Base-by-base conservation (phyloP, 148 eudicot species). In the Rhododendron mucronatum region DNA sequence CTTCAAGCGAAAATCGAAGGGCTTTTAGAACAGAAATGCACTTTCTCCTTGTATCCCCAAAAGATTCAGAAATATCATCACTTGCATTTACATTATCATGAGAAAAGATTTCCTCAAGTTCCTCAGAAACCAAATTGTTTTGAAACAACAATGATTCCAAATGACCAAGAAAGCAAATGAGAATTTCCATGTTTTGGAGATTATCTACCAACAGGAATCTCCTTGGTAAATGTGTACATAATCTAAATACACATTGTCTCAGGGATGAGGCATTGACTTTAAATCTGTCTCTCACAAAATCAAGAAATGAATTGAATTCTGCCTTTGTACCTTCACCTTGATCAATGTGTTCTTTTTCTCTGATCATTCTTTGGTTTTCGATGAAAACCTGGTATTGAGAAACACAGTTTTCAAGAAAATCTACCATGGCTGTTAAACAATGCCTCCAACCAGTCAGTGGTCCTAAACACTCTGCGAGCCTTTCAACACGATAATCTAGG, bases 401-500 rank as follows among this genome's bases (percentile, higher is more conserved):
- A 85, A 90, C 93, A 91, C 94, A 91, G 83, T 91, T 79, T 84
- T 95, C 94, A 21, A 95, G 95, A 78, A 95, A 87, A 89, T 90
- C 84, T 50, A 86, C 84, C 90, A 93, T 88, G 41, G 87, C 59
- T 13, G 51, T 78, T 7, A 93, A 86, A 83, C 92, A 93, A 51
- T 90, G 91, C 86, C 78, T 91, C 97, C 97, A 94, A 79, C 97
- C 95, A 57, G 91, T 91, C n/a, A 82, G 13, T 33, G 93, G 89
- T 51, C 85, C 91, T 55, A 93, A 90, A 83, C 93, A 90, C 78
- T 91, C 92, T 0, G 33, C 44, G 85, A 95, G 90, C 87, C 86
- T 91, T 26, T 93, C 77, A 80, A 88, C 88, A 47, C 98, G 95
- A 87, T 91, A 81, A 48, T 92, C 95, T 28, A 95, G 87, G 84